Percentiles rank a stretch among this genome's conserved stretches.
phyloP scores from a whole-genome alignment of 208 protist species.

The Endotrypanum monterogeii region DNA sequence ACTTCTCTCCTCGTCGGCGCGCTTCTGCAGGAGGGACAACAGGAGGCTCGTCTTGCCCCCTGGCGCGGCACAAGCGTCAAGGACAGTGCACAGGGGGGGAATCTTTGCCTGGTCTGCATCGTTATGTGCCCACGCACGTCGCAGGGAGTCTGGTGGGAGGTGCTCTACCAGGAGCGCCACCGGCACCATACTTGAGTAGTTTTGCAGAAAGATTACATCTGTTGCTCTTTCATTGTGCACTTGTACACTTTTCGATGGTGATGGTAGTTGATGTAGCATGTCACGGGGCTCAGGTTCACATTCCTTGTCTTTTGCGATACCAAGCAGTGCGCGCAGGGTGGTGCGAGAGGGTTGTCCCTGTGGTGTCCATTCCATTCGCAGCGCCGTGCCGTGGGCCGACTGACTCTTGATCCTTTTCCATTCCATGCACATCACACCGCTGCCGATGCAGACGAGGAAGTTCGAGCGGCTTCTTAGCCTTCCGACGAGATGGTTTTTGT shows the following conservation, averaged over 20 bases:
- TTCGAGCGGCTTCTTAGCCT: neutral
- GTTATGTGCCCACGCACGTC: neutral
- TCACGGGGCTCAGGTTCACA: neutral
- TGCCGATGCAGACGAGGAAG: conserved; percentile 40
- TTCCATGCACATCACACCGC: conserved; percentile 36
- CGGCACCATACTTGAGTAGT: conserved; percentile 80
- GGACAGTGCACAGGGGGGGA: conserved; percentile 26
- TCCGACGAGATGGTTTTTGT: neutral
- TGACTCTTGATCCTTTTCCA: conserved; percentile 31
- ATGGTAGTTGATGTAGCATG: neutral
- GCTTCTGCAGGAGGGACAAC: conserved; percentile 43
- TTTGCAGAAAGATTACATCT: conserved; percentile 67
- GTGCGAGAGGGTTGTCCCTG: conserved; percentile 41
- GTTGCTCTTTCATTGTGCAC: neutral
- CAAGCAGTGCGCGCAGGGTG: conserved; percentile 19
- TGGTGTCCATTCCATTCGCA: conserved; percentile 44
- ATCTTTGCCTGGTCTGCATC: neutral
- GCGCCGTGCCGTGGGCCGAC: conserved; percentile 26
- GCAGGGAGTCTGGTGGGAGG: conserved; percentile 10
- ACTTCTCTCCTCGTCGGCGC: conserved; percentile 16
- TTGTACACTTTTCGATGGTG: neutral
- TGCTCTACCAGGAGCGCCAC: conserved; percentile 60
- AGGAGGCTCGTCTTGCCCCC: conserved; percentile 93
- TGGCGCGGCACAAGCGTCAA: conserved; percentile 94
- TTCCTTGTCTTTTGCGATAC: neutral